Conservation (phyloP, 768 basidiomycete species). For the Ramaria sp. region DNA sequence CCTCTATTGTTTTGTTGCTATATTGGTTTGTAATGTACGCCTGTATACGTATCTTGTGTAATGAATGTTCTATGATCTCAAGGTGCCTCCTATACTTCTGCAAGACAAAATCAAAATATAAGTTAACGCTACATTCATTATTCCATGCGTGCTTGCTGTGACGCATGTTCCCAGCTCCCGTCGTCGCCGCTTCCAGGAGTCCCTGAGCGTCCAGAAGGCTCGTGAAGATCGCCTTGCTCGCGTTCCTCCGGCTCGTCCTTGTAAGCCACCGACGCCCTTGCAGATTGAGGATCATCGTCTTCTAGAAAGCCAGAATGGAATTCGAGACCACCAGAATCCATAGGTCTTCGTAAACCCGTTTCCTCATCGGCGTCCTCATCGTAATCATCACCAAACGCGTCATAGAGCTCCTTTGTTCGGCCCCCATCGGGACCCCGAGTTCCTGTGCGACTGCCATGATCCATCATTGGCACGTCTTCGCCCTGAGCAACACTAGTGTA, state of each 20-base stretch:
- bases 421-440: conserved; percentile 25
- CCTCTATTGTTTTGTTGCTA: too few relatives aligned
- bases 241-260: conserved; percentile 42
- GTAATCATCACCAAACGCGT: conserved; percentile 87
- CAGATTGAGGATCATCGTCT: conserved; percentile 50
- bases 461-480: conserved; percentile 74
- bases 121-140: neutral
- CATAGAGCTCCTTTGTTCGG: conserved; percentile 84
- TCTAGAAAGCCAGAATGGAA: conserved; percentile 79
- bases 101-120: neutral
- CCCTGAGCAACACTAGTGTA: conserved; percentile 53
- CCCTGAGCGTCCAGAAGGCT: conserved; percentile 13
- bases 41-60: neutral
- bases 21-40: neutral
- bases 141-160: neutral
- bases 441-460: conserved; percentile 20
- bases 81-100: neutral
- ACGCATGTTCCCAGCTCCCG: conserved; percentile 70
- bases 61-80: neutral
- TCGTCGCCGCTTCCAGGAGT: conserved; percentile 38
- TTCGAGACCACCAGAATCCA: conserved; percentile 31
- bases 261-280: conserved; percentile 25
- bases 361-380: conserved; percentile 74
- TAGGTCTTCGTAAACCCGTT: conserved; percentile 40
- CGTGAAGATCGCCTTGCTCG: conserved; percentile 4